These are phyloP conservation scores for Tetraselmis chui DNA, from an alignment of 139 green algal genomes.

Conservation along the genomic window DNA sequence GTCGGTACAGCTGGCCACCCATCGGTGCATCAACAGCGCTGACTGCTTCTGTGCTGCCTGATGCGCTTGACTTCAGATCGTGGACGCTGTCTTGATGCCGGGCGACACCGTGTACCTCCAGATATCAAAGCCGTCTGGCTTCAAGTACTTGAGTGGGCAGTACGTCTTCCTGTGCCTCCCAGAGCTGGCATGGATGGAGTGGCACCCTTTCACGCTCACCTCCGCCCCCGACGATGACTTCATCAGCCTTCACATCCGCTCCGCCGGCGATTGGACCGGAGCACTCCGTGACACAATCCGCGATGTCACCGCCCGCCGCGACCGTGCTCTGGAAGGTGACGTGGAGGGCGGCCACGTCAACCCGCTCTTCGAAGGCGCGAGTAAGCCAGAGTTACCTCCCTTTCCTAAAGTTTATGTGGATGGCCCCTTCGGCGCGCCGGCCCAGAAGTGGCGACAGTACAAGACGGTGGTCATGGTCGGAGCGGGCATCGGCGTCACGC, in stretches of 20 bases:
- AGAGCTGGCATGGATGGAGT: slow-evolving; percentile 20
- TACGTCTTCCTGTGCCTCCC: slow-evolving; percentile 27
- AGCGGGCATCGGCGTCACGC: slow-evolving; percentile 27
- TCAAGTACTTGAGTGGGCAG: slow-evolving; percentile 21
- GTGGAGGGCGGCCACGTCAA: not conserved
- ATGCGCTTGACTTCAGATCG: not conserved
- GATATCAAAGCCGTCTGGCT: slow-evolving; percentile 12
- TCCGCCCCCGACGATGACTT: slow-evolving; percentile 19
- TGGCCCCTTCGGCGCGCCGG: slow-evolving; percentile 18
- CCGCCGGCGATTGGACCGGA: slow-evolving; percentile 10
- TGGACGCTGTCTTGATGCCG: slow-evolving; percentile 6
- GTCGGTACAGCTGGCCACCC: too few relatives aligned
- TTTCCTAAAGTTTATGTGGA: slow-evolving; percentile 18
- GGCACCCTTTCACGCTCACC: slow-evolving; percentile 32
- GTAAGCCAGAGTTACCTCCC: too few relatives aligned
- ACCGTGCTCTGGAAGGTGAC: not conserved
- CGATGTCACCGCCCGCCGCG: not conserved
- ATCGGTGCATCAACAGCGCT: too few relatives aligned
- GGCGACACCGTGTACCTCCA: slow-evolving; percentile 13
- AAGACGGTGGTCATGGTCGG: slow-evolving; percentile 19
- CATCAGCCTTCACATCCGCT: slow-evolving; percentile 21
- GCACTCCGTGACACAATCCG: not conserved
- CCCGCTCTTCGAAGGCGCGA: not conserved
- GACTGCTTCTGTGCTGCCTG: not conserved
- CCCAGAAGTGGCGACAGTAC: slow-evolving; percentile 20